Base-by-base conservation (phyloP, 169 alveolate species). In the Cryptosporidium bovis region DNA sequence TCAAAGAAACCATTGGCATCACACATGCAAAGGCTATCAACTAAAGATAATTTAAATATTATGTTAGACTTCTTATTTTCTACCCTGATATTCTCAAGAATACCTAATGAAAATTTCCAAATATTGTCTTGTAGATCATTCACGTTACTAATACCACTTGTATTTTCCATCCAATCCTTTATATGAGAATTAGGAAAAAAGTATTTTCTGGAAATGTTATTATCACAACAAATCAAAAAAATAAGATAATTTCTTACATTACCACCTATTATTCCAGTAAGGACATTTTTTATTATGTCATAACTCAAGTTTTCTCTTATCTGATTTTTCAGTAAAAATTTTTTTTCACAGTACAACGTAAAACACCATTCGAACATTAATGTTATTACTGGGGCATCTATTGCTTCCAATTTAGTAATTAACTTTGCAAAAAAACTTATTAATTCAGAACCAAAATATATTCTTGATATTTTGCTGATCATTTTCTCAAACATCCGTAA, bases 291-390 rank as follows among this genome's bases (percentile, higher is more conserved):
- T 33, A 77, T 40, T 40, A 62, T 62, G 7, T 77, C 64, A 27
- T 56, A 44, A n/a, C 65, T 56, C 44, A 77, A 18, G 20, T 40
- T 27, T 60, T 60, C 64, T 48, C 87, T 77, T 20, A 77, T 60
- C 64, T 20, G 44, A 20, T 77, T 77, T 60, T 77, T 77, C 64
- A 71, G 46, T 44, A 77, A 31, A 24, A 13, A 44, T 15, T 34
- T 40, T 44, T 36, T 60, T 62, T 77, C 71, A 12, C 34, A 58
- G 44, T 77, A 62, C 10, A 77, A 48, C 10, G 58, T 29, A 77
- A 44, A 77, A 77, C 87, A 77, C 87, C 87, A 77, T 60, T 77
- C 87, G 16, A 77, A 77, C 12, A 77, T 44, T 40, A 77, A 44
- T 10, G 87, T 60, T 60, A 77, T 77, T 77, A 48, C 71, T 6